Conservation (phyloP, 169 alveolate genomes). For the Ichthyophthirius multifiliis region DNA sequence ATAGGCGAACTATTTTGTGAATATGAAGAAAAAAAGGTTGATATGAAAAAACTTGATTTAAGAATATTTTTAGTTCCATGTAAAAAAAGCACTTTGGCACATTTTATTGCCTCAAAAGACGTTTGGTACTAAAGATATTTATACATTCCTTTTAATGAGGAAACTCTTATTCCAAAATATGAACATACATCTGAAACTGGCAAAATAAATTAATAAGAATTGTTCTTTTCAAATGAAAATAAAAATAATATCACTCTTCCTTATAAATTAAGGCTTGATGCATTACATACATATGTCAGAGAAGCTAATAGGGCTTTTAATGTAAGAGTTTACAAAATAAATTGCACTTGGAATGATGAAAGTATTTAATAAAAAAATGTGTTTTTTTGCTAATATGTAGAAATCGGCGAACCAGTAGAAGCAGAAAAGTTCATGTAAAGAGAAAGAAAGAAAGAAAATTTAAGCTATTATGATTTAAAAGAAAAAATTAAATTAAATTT, state of each 20-base stretch:
- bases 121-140: slow-evolving; percentile 43
- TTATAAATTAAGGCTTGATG: slow-evolving; percentile 16
- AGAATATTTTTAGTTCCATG: slow-evolving; percentile 31
- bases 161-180: slow-evolving; percentile 22
- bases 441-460: neutral
- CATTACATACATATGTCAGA: slow-evolving; percentile 34
- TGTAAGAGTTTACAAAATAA: slow-evolving; percentile 30
- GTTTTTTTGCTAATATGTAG: slow-evolving; percentile 11
- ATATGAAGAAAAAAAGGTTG: neutral
- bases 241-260: neutral
- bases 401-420: slow-evolving; percentile 11
- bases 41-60: slow-evolving; percentile 12
- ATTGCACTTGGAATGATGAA: neutral
- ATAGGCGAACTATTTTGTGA: slow-evolving; percentile 9
- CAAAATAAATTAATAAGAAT: neutral
- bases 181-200: slow-evolving; percentile 21
- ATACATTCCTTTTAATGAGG: slow-evolving; percentile 37
- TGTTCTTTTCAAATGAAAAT: neutral
- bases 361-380: neutral
- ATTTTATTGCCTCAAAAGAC: slow-evolving; percentile 30
- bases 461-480: neutral
- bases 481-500: slow-evolving; percentile 7
- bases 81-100: slow-evolving; percentile 18
- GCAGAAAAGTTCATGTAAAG: neutral
- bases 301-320: slow-evolving; percentile 37